These are phyloP conservation scores for Pseudogymnoascus sp. DNA, from an alignment of 2,329 filamentous ascomycete species.

Conservation along the genomic window DNA sequence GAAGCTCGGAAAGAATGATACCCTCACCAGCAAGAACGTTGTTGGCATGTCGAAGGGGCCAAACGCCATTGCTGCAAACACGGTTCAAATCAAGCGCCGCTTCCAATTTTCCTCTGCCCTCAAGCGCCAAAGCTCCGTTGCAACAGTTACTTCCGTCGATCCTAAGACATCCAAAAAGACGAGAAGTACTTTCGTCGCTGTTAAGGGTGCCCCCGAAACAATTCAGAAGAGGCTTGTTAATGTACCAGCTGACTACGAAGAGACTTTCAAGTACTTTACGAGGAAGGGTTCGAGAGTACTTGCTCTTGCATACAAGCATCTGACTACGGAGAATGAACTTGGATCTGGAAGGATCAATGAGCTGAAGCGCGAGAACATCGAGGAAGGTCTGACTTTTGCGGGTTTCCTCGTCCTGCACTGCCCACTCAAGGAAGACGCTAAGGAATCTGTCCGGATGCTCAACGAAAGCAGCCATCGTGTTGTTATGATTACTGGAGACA, in stretches of 20 bases:
- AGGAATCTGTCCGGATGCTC: slow-evolving; percentile 88
- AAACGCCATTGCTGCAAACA: slow-evolving; percentile 49
- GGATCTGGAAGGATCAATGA: slow-evolving; percentile 83
- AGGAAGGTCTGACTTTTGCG: slow-evolving; percentile 76
- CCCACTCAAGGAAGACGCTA: slow-evolving; percentile 91
- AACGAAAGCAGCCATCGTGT: slow-evolving; percentile 98
- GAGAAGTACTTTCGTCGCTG: slow-evolving; percentile 82
- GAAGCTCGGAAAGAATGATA: slow-evolving; percentile 84
- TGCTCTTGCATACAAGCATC: slow-evolving; percentile 86
- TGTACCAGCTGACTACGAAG: slow-evolving; percentile 81
- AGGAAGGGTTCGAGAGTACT: slow-evolving; percentile 91
- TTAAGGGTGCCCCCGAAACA: slow-evolving; percentile 95
- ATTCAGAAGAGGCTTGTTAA: slow-evolving; percentile 86
- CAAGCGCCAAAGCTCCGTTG: slow-evolving; percentile 91
- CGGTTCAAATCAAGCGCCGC: slow-evolving; percentile 87
- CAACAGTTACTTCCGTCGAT: slow-evolving; percentile 67
- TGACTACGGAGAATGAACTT: slow-evolving; percentile 72
- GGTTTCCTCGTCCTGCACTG: slow-evolving; percentile 94
- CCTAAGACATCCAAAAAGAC: slow-evolving; percentile 64
- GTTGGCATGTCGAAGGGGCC: slow-evolving; percentile 37
- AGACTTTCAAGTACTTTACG: slow-evolving; percentile 97
- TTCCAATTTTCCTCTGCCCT: slow-evolving; percentile 97
- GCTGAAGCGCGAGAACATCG: slow-evolving; percentile 85
- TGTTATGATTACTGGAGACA: slow-evolving; percentile 98
- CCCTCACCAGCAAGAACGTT: slow-evolving; percentile 58